These are phyloP conservation scores for Coemansia sp. DNA, from an alignment of 192 early-diverging fungal genomes.

Conservation along the genomic window DNA sequence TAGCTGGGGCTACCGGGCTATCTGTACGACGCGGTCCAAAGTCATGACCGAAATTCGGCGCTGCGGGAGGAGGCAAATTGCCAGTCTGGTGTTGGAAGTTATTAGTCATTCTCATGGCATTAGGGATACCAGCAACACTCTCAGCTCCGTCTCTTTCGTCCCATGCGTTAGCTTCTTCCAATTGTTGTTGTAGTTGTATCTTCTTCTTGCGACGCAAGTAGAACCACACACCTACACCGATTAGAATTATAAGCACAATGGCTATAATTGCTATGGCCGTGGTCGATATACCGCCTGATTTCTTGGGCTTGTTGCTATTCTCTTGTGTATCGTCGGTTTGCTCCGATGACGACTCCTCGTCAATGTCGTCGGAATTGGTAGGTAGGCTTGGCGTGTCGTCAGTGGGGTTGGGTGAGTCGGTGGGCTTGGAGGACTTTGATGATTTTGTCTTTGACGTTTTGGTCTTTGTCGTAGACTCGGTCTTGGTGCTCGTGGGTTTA, in stretches of 20 bases:
- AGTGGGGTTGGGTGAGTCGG: neutral
- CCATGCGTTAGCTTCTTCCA: neutral
- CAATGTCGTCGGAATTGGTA: neutral
- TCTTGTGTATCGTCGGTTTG: neutral
- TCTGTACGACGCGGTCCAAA: conserved; percentile 1
- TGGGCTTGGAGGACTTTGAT: neutral
- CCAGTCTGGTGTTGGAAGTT: neutral
- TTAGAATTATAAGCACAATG: neutral
- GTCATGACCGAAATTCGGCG: neutral
- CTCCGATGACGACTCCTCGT: neutral
- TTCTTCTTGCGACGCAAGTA: conserved; percentile 10
- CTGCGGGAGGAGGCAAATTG: neutral
- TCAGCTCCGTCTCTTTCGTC: neutral
- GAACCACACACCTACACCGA: conserved; percentile 7
- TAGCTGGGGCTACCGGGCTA: neutral
- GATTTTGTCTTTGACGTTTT: neutral
- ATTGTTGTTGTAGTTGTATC: neutral
- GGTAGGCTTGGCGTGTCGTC: neutral
- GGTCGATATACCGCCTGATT: neutral
- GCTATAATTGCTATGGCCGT: neutral
- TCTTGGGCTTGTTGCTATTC: neutral
- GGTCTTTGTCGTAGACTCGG: neutral
- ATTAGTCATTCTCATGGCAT: neutral
- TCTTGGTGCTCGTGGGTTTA: neutral
- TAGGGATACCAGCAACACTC: neutral